phyloP scores from a whole-genome alignment of 805 yeast genomes.

The Candida golubevii region DNA sequence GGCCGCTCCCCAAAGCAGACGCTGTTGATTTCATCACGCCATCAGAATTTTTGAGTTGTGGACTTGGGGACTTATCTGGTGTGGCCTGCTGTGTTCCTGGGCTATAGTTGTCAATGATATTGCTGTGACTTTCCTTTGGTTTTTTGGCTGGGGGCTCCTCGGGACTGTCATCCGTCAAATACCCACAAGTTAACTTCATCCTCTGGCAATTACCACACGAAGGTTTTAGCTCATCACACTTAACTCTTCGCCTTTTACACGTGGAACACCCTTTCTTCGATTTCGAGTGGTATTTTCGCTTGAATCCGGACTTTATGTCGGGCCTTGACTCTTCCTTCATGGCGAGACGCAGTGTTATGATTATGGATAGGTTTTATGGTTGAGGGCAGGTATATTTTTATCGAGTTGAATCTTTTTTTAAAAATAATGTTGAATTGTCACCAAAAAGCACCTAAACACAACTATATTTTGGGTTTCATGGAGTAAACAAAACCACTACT shows the following conservation, averaged over 20 bases:
- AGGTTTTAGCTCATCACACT: slow-evolving; percentile 88
- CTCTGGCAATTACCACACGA: slow-evolving; percentile 73
- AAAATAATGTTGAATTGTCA: slow-evolving; percentile 2
- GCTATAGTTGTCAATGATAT: slow-evolving; percentile 1
- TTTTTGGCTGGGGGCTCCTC: slow-evolving; percentile 10
- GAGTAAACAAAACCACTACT: neutral
- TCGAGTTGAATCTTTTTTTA: slow-evolving; percentile 7
- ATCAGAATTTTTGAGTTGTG: slow-evolving; percentile 5
- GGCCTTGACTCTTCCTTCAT: slow-evolving; percentile 11
- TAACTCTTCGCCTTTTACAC: slow-evolving; percentile 84
- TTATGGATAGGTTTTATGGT: neutral
- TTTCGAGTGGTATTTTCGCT: slow-evolving; percentile 84
- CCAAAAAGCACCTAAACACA: neutral
- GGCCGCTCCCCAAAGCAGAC: slow-evolving; percentile 11
- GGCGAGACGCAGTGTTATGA: neutral
- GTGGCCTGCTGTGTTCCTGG: slow-evolving; percentile 22
- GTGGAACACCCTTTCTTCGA: slow-evolving; percentile 86
- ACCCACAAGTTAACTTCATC: slow-evolving; percentile 75
- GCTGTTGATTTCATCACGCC: slow-evolving; percentile 5
- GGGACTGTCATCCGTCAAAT: slow-evolving; percentile 25
- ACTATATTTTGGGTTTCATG: too few relatives aligned
- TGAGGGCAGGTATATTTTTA: neutral
- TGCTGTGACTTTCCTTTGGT: slow-evolving; percentile 1
- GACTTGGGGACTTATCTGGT: slow-evolving; percentile 23
- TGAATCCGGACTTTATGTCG: slow-evolving; percentile 39